Evolutionary conservation across 257 asterid species (phyloP).

Genomic region (Osmanthus fragrans): DNA sequence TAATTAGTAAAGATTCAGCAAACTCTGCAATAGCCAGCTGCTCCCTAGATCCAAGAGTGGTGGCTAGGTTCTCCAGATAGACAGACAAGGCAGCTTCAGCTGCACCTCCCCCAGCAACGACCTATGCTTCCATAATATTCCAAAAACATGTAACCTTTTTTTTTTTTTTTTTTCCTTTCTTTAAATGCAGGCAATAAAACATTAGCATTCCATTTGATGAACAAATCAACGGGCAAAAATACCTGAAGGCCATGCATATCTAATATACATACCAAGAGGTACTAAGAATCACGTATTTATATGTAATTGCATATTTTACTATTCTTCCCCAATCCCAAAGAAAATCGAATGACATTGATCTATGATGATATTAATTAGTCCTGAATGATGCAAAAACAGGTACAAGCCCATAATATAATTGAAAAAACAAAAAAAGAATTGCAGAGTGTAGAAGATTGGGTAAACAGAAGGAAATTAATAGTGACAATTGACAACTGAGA

Average conservation of each 20-base stretch:
- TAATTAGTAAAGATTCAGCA: conserved; percentile 83
- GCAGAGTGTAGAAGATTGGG: not conserved
- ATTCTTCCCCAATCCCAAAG: not conserved
- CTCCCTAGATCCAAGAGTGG: conserved; percentile 96
- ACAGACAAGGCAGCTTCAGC: conserved; percentile 94
- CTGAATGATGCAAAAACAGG: not conserved
- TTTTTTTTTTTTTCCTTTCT: not conserved
- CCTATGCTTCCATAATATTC: conserved; percentile 44
- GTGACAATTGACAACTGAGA: not conserved
- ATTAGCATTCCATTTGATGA: not conserved
- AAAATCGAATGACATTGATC: not conserved
- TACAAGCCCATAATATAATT: not conserved
- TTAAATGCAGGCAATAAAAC: not conserved
- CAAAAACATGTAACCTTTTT: conserved; percentile 14
- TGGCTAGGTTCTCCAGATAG: conserved; percentile 84
- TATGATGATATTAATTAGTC: not conserved
- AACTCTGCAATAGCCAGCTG: conserved; percentile 97
- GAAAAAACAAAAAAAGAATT: not conserved
- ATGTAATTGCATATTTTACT: not conserved
- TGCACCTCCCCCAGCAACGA: conserved; percentile 99
- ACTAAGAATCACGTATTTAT: not conserved
- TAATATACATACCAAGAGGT: not conserved
- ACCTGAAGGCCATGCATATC: not conserved
- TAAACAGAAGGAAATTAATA: not conserved
- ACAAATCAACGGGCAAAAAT: not conserved